phyloP scores from a whole-genome alignment of 352 stramenopile species.

The Globisporangium ultimum region DNA sequence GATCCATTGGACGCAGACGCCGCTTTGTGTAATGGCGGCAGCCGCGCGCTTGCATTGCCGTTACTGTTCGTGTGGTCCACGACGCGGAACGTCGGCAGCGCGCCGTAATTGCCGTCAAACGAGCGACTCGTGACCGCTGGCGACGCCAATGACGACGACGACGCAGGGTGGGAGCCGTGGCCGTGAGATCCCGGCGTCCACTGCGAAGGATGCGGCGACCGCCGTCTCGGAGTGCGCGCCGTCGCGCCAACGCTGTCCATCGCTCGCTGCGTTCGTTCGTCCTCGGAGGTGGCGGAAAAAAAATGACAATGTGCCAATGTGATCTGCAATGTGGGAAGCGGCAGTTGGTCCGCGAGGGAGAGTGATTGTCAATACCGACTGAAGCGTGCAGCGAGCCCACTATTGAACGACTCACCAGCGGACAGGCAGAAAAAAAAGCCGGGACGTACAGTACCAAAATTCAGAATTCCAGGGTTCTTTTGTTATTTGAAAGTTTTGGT shows the following conservation, averaged over 20 bases:
- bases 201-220: constrained; percentile 22
- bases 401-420: too few species aligned
- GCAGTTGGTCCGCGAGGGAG: too few species aligned
- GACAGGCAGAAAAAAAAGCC: too few species aligned
- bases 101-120: constrained; percentile 28
- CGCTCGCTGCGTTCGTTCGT: too few species aligned
- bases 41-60: constrained; percentile 1
- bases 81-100: constrained; percentile 16
- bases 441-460: too few species aligned
- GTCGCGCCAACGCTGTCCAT: constrained; percentile 86
- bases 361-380: too few species aligned
- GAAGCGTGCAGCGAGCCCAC: too few species aligned
- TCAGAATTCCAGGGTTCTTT: too few species aligned
- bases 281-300: too few species aligned
- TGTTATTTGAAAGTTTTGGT: too few species aligned
- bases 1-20: background rate
- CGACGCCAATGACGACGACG: constrained; percentile 24
- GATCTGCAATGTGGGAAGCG: too few species aligned
- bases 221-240: constrained; percentile 59
- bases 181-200: background rate
- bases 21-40: constrained; percentile 10
- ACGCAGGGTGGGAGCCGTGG: constrained; percentile 16
- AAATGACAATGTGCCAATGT: too few species aligned
- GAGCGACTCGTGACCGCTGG: constrained; percentile 24
- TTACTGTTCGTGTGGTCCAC: background rate